A percentile compares a stretch with the other conserved stretches of the same genome.
phyloP scores from a whole-genome alignment of 2,329 filamentous ascomycete species.

The Fusarium guadeloupense region DNA sequence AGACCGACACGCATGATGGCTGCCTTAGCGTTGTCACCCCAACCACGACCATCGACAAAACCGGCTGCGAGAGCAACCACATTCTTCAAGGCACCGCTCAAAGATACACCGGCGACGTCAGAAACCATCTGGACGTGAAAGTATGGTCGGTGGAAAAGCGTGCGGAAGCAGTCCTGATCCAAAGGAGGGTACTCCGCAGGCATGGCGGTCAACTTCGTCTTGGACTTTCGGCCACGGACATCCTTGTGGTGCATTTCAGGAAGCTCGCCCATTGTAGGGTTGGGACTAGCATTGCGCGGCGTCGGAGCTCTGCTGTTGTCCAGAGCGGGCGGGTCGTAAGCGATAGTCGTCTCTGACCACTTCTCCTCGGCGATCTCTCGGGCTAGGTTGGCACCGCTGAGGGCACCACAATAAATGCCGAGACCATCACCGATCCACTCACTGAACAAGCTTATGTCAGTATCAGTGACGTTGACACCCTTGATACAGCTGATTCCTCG shows the following conservation, averaged over 20 bases:
- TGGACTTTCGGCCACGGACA: slow-evolving; percentile 71
- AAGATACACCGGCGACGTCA: slow-evolving; percentile 96
- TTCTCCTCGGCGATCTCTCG: slow-evolving; percentile 94
- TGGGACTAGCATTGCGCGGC: slow-evolving; percentile 58
- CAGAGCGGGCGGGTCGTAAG: slow-evolving; percentile 90
- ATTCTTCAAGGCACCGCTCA: slow-evolving; percentile 96
- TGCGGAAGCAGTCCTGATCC: slow-evolving; percentile 83
- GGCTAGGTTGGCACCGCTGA: slow-evolving; percentile 96
- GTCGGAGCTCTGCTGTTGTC: slow-evolving; percentile 78
- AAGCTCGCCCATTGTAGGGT: slow-evolving; percentile 61
- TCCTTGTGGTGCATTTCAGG: slow-evolving; percentile 73
- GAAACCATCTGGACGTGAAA: slow-evolving; percentile 95
- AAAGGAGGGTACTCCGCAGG: slow-evolving; percentile 86
- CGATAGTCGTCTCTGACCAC: slow-evolving; percentile 96
- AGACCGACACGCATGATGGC: slow-evolving; percentile 97
- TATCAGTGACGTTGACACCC: slow-evolving; percentile 90
- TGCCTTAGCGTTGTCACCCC: slow-evolving; percentile 99
- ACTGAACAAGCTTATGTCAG: slow-evolving; percentile 88
- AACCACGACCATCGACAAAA: slow-evolving; percentile 93
- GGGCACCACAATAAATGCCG: slow-evolving; percentile 94
- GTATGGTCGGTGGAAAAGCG: slow-evolving; percentile 93
- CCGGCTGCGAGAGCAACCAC: slow-evolving; percentile 93
- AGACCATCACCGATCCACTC: slow-evolving; percentile 92
- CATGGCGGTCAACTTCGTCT: slow-evolving; percentile 76
- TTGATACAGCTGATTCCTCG: slow-evolving; percentile 98